Conservation (phyloP, 768 basidiomycete genomes). For the Bullera alba region DNA sequence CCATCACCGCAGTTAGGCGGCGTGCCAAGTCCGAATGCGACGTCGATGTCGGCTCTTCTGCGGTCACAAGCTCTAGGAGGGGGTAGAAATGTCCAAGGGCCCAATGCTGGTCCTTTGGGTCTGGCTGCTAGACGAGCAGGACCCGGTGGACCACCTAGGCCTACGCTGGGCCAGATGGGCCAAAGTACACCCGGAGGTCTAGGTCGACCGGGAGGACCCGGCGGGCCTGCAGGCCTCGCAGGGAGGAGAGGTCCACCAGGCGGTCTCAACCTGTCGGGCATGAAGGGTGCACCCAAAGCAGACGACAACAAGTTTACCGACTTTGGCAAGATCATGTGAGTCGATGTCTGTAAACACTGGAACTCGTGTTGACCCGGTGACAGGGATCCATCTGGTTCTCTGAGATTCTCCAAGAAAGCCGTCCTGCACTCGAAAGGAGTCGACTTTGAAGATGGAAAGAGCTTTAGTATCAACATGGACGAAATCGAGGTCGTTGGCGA, state of each 20-base stretch:
- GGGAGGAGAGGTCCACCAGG: conserved; percentile 43
- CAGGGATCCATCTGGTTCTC: conserved; percentile 91
- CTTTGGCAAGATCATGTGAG: conserved; percentile 89
- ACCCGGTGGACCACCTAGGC: conserved; percentile 8
- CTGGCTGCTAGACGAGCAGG: conserved; percentile 48
- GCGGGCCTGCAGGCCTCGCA: conserved; percentile 47
- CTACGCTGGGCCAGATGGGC: conserved; percentile 15
- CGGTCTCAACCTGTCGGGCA: conserved; percentile 54
- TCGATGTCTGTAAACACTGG: conserved; percentile 15
- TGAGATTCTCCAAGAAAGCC: conserved; percentile 90
- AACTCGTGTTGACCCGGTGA: not conserved
- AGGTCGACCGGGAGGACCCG: conserved; percentile 6
- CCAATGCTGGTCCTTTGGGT: conserved; percentile 43
- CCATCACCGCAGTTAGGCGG: conserved; percentile 13
- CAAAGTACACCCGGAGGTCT: conserved; percentile 15
- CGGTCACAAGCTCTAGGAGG: conserved; percentile 36
- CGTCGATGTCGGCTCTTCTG: conserved; percentile 40
- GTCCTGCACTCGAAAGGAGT: conserved; percentile 82
- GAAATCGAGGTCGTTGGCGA: conserved; percentile 87
- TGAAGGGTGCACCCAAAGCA: conserved; percentile 56
- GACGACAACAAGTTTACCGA: conserved; percentile 79
- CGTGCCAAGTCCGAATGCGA: conserved; percentile 37
- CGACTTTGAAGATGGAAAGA: conserved; percentile 81
- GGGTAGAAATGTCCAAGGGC: conserved; percentile 23
- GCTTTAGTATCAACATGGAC: conserved; percentile 89